Evolutionary conservation across 257 asterid species (phyloP).

Genomic region (Avicennia marina): DNA sequence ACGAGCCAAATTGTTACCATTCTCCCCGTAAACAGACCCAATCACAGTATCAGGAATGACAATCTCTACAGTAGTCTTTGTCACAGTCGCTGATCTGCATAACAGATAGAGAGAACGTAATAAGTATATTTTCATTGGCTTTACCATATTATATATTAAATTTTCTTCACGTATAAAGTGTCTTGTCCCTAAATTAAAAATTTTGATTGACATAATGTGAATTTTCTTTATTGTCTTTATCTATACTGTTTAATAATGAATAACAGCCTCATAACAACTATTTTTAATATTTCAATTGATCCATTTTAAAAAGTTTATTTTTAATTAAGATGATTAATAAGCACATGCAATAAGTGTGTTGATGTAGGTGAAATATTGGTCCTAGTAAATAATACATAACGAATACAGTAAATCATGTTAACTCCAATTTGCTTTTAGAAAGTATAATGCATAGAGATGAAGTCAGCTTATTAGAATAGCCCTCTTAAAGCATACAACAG

Average conservation of each 20-base stretch:
- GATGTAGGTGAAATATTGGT: too few relatives aligned
- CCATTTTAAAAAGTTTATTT: not conserved
- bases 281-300: too few relatives aligned
- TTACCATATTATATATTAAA: not conserved
- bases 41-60: slow-evolving; percentile 46
- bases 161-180: too few relatives aligned
- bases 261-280: too few relatives aligned
- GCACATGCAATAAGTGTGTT: not conserved
- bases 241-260: too few relatives aligned
- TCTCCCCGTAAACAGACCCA: slow-evolving; percentile 53
- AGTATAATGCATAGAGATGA: not conserved
- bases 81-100: slow-evolving; percentile 40
- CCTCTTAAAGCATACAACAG: slow-evolving; percentile 2
- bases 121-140: not conserved
- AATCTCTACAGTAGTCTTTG: slow-evolving; percentile 60
- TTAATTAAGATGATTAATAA: not conserved
- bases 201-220: too few relatives aligned
- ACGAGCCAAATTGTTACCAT: slow-evolving; percentile 55
- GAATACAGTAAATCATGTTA: too few relatives aligned
- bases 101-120: not conserved
- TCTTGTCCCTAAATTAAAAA: too few relatives aligned
- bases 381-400: too few relatives aligned
- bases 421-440: not conserved
- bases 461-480: not conserved
- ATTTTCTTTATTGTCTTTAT: too few relatives aligned